Percentiles rank a stretch among this genome's conserved stretches.
Evolutionary conservation across 73 alveolate species (phyloP).

Genomic region (Effrenium voratum): DNA sequence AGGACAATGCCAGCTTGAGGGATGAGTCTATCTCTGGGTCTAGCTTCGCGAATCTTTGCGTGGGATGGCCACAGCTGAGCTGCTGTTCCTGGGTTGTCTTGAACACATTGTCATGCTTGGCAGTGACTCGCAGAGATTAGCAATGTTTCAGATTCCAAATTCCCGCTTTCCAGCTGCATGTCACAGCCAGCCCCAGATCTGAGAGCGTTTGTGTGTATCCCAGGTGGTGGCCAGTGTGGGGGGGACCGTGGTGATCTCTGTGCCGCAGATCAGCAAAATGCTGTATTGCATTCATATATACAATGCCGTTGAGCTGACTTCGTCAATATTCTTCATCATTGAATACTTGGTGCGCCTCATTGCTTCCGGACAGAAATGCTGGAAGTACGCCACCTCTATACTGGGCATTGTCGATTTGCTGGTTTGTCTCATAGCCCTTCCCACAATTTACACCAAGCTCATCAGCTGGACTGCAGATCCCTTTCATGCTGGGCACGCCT

Average conservation of each 20-base stretch:
- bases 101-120: too few species aligned
- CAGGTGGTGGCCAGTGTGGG: not conserved
- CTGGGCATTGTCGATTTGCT: constrained; percentile 23
- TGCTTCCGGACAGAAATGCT: not conserved
- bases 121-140: too few species aligned
- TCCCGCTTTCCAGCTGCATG: too few species aligned
- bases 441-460: not conserved
- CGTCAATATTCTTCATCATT: not conserved
- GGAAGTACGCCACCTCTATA: not conserved
- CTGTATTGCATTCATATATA: not conserved
- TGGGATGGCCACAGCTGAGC: too few species aligned
- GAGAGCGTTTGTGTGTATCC: too few species aligned
- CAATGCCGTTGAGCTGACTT: not conserved
- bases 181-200: too few species aligned
- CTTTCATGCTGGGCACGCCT: not conserved
- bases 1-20: too few species aligned
- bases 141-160: too few species aligned
- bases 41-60: too few species aligned
- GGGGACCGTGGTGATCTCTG: constrained; percentile 9
- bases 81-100: too few species aligned
- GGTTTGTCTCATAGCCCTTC: not conserved
- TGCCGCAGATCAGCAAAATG: not conserved
- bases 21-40: too few species aligned
- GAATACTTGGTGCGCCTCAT: constrained; percentile 6
- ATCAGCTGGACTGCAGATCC: too few species aligned